Base-by-base conservation (phyloP, 2,329 filamentous ascomycete species). In the Verruconis gallopava region DNA sequence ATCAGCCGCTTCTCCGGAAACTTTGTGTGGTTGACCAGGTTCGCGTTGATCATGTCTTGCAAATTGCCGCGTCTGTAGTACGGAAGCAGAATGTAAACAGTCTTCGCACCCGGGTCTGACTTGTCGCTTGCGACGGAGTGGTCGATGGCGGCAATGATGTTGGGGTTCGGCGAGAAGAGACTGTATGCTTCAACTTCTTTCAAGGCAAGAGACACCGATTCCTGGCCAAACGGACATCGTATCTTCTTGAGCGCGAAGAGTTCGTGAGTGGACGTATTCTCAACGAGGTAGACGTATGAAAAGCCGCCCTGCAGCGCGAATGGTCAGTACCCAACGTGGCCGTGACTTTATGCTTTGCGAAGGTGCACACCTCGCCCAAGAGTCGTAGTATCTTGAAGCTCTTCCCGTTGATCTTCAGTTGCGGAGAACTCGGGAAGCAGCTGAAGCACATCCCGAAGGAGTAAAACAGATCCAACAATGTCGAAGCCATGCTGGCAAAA, bases 221-320 rank as follows among this genome's bases (percentile, higher is more conserved):
- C 91, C 62, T 91, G 82, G 50, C 91, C 91, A 56, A 98, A 96
- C 3, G 91, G 89, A 69, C 91, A 98, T 58, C 89, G 81, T 62
- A 98, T 98, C 73, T 98, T 98, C 65, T 98, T 98, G 47, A 96
- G 78, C 14, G 91, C 91, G 61, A 93, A 89, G 37, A 94, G 75
- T 53, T 89, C 78, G 46, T 84, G 82, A 40, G 77, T 81, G 42
- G 76, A 70, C 37, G 82, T 89, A 61, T 95, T 88, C 69, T 96
- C 84, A 46, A 98, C 91, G 46, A 98, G 83, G 66, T 98, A 98
- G 53, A 98, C 91, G 64, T 96, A 98, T 50, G 86, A 94, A 70
- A 98, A 98, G 55, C 91, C 91, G 58, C 91, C 91, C 81, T 89
- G 49, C 44, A 52, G n/a, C n/a, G n/a, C n/a, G n/a, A n/a, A n/a